Percentiles rank a stretch among this genome's conserved stretches.
phyloP scores from a whole-genome alignment of 2,329 filamentous ascomycete species.

The Penicillium fuscoglaucum region DNA sequence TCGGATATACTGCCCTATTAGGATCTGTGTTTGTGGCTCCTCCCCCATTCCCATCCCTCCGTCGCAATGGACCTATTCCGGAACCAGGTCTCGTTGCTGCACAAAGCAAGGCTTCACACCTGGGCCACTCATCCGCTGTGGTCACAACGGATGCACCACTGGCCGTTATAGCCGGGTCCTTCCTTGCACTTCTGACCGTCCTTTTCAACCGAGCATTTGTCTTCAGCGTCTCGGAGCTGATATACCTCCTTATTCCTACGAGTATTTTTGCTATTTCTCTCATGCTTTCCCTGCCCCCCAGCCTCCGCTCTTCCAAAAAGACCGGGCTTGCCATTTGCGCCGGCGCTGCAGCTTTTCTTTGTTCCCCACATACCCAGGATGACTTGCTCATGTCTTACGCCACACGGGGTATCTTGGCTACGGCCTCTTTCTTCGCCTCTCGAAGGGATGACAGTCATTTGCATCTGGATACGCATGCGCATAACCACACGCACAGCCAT shows the following conservation, averaged over 20 bases:
- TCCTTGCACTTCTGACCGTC: conserved; percentile 26
- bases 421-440: conserved; percentile 34
- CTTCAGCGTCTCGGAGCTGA: conserved; percentile 25
- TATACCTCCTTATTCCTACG: conserved; percentile 26
- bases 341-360: conserved; percentile 31
- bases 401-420: conserved; percentile 29
- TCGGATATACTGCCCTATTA: conserved; percentile 51
- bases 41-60: conserved; percentile 44
- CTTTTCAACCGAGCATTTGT: conserved; percentile 26
- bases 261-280: conserved; percentile 32
- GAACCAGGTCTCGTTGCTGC: conserved; percentile 27
- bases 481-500: conserved; percentile 27
- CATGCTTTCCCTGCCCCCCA: conserved; percentile 24
- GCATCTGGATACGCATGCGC: conserved; percentile 32
- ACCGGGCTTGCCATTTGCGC: conserved; percentile 32
- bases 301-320: conserved; percentile 34
- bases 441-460: conserved; percentile 36
- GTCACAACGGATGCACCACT: conserved; percentile 30
- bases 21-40: conserved; percentile 50
- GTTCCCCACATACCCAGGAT: conserved; percentile 31
- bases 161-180: conserved; percentile 30
- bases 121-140: conserved; percentile 12
- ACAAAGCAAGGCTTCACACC: conserved; percentile 13
- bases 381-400: conserved; percentile 31
- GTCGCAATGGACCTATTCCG: conserved; percentile 21